These are phyloP conservation scores for Trypanosoma cruzi DNA, from an alignment of 208 protist species.

Conservation along the genomic window DNA sequence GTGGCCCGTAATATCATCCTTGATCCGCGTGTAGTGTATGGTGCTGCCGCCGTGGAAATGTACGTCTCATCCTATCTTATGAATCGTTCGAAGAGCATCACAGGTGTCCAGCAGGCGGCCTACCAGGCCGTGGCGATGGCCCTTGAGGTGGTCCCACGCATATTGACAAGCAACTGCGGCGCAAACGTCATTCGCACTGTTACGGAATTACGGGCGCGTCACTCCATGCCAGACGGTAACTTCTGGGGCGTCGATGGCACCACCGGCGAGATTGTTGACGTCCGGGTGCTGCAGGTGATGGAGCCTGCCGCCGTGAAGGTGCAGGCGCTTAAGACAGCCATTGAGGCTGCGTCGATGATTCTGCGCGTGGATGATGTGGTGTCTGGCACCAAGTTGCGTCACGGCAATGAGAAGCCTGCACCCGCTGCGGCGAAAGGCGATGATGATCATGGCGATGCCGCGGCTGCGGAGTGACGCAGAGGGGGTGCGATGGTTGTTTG, in stretches of 20 bases:
- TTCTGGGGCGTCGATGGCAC: slow-evolving; percentile 98
- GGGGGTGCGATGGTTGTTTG: neutral
- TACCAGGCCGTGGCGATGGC: slow-evolving; percentile 97
- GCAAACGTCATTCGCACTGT: slow-evolving; percentile 97
- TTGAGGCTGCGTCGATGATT: slow-evolving; percentile 98
- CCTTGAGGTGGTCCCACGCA: slow-evolving; percentile 97
- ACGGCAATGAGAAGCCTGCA: slow-evolving; percentile 46
- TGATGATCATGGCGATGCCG: slow-evolving; percentile 55
- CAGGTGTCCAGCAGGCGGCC: slow-evolving; percentile 96
- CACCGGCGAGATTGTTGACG: slow-evolving; percentile 96
- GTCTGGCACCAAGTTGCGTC: slow-evolving; percentile 92
- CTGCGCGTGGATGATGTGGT: slow-evolving; percentile 99
- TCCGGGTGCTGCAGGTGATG: slow-evolving; percentile 96
- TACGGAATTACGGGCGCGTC: slow-evolving; percentile 98
- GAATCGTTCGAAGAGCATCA: slow-evolving; percentile 94
- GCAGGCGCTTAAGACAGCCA: slow-evolving; percentile 98
- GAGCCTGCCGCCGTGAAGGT: slow-evolving; percentile 98
- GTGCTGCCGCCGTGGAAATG: slow-evolving; percentile 99
- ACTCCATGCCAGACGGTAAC: slow-evolving; percentile 85
- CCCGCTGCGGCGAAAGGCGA: slow-evolving; percentile 55
- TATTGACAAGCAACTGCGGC: slow-evolving; percentile 99
- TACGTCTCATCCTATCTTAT: slow-evolving; percentile 93
- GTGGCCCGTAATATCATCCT: slow-evolving; percentile 98
- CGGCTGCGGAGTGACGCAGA: slow-evolving; percentile 16
- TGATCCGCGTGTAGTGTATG: slow-evolving; percentile 97